Base-by-base conservation (phyloP, 495 filamentous ascomycete genomes). In the Delitschia confertaspora region DNA sequence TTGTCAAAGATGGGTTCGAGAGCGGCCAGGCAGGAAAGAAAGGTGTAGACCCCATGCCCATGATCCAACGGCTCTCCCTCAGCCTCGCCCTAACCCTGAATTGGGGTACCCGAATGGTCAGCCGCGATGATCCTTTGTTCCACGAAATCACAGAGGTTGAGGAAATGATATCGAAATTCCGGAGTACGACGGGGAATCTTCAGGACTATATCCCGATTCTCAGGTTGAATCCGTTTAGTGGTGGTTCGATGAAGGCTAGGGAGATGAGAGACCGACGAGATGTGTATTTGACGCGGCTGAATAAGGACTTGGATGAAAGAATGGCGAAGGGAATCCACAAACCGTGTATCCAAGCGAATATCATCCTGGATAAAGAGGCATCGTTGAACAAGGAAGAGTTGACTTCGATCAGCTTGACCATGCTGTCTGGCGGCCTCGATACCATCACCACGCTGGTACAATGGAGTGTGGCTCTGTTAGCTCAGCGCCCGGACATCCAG, bases 141-240 rank as follows among this genome's bases (percentile, higher is more conserved):
- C 64, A 73, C 16, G 76, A 82, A 54, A 81, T 82, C 49, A 76
- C 73, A 7, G 59, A 73, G 9, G 76, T 80, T 24, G 77, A 80
- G 37, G 75, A 76, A 38, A 69, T 69, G 34, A 71, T 80, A 30
- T 73, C 69, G 55, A 68, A 63, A 31, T 74, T 79, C 38, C 64
- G 76, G 20, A 75, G 69, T 25, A 80, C 76, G 9, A 75, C 75
- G 0, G 74, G 75, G 10, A 80, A 80, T 39, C 47, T 76, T 16
- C 76, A 80, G 53, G 77, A 82, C 41, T 80, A 80, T 47, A 72
- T 82, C 8, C 76, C 77, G 11, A 52, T 80, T 0, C 52, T 82
- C 23, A 65, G 76, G 1, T 51, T 79, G 10, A 75, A 76, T 44
- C 75, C 76, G 0, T 69, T 76, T 41, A 79, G 57, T 43, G 53